These are phyloP conservation scores for Aspergillus jensenii DNA, from an alignment of 2,329 filamentous ascomycete genomes.

Conservation along the genomic window DNA sequence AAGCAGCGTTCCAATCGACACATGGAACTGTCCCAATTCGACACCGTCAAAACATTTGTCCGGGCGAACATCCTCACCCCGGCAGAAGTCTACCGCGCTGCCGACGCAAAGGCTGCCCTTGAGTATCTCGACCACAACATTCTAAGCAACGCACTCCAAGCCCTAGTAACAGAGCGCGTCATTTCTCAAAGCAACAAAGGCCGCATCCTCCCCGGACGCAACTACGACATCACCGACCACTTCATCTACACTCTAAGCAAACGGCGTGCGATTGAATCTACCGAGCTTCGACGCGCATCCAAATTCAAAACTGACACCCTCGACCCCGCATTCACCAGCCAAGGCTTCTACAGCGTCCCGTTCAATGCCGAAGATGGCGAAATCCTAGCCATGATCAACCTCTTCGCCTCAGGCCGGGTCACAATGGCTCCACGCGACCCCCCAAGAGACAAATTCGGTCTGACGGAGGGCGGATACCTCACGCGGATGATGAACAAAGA, in stretches of 20 bases:
- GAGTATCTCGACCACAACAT: conserved; percentile 32
- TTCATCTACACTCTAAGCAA: conserved; percentile 43
- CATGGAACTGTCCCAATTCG: conserved; percentile 27
- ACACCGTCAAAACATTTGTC: conserved; percentile 48
- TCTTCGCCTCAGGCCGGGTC: conserved; percentile 38
- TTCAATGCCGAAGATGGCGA: conserved; percentile 45
- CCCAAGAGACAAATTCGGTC: conserved; percentile 46
- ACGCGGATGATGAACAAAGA: conserved; percentile 48
- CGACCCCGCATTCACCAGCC: conserved; percentile 37
- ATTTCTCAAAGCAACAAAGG: conserved; percentile 41
- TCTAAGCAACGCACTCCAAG: conserved; percentile 41
- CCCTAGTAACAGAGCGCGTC: conserved; percentile 41
- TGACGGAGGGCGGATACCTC: conserved; percentile 48
- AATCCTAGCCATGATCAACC: conserved; percentile 44
- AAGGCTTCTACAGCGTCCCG: conserved; percentile 32
- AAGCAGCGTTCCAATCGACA: conserved; percentile 12
- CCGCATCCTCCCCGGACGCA: conserved; percentile 42
- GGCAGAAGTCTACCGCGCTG: conserved; percentile 41
- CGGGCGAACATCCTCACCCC: conserved; percentile 48
- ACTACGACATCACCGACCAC: conserved; percentile 44
- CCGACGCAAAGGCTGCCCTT: conserved; percentile 37
- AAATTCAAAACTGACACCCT: conserved; percentile 44
- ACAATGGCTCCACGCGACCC: conserved; percentile 38
- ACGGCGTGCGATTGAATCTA: conserved; percentile 39
- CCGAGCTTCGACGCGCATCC: conserved; percentile 41